These are phyloP conservation scores for Aspergillus nomiae DNA, from an alignment of 2,329 filamentous ascomycete species.

Conservation along the genomic window DNA sequence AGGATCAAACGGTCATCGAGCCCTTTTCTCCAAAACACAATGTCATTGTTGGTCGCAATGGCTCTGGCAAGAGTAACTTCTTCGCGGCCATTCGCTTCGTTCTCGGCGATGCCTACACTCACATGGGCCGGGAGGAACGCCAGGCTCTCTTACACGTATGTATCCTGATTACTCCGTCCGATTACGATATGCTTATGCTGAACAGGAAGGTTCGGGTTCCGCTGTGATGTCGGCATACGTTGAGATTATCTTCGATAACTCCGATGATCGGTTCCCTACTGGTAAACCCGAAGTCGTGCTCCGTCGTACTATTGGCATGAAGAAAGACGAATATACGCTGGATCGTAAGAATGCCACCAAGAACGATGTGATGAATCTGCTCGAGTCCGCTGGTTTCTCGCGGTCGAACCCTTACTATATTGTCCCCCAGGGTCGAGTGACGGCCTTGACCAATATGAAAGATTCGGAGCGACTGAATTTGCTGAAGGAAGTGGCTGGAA, in stretches of 20 bases:
- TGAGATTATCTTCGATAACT: conserved; percentile 98
- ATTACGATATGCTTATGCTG: conserved; percentile 28
- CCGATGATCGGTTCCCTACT: conserved; percentile 91
- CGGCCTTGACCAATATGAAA: conserved; percentile 97
- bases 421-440: conserved; percentile 94
- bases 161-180: background rate
- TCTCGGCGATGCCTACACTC: conserved; percentile 93
- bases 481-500: conserved; percentile 96
- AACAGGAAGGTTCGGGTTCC: conserved; percentile 85
- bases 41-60: conserved; percentile 98
- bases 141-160: conserved; percentile 83
- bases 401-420: conserved; percentile 99
- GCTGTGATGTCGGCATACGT: conserved; percentile 99
- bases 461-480: conserved; percentile 86
- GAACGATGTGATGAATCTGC: conserved; percentile 87
- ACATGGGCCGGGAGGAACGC: conserved; percentile 93
- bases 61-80: conserved; percentile 99
- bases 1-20: conserved; percentile 98
- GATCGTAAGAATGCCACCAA: conserved; percentile 97
- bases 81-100: conserved; percentile 99
- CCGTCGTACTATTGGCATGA: conserved; percentile 90
- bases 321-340: conserved; percentile 98
- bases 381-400: conserved; percentile 95
- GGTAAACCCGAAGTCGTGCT: conserved; percentile 88
- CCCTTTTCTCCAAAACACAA: conserved; percentile 97